These are phyloP conservation scores for Claviceps quebecensis DNA, from an alignment of 2,329 filamentous ascomycete species.

Conservation along the genomic window DNA sequence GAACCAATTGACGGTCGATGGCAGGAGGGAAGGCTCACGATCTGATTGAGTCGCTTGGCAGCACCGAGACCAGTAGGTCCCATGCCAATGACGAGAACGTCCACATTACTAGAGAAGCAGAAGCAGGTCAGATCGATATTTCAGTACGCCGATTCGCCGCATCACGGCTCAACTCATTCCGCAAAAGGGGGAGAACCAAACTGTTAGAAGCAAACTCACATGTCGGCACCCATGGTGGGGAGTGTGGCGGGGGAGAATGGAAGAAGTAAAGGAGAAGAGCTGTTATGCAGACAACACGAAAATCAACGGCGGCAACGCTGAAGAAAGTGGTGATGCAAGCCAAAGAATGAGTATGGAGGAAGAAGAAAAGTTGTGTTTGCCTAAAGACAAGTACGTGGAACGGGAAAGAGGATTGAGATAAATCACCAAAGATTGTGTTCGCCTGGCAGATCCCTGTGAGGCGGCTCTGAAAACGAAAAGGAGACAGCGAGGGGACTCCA, in stretches of 20 bases:
- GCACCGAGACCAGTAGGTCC: conserved; percentile 95
- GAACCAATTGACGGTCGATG: conserved; percentile 13
- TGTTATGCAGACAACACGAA: neutral
- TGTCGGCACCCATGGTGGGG: conserved; percentile 26
- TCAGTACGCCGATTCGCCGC: conserved; percentile 4
- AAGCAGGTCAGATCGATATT: conserved; percentile 5
- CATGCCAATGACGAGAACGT: conserved; percentile 95
- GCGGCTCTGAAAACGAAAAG: conserved; percentile 10
- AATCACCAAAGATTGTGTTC: conserved; percentile 1
- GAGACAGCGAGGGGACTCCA: conserved; percentile 15
- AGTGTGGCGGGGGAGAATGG: conserved; percentile 7
- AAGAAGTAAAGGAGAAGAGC: neutral
- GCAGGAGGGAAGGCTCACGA: conserved; percentile 44
- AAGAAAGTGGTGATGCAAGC: conserved; percentile 7
- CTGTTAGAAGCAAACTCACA: conserved; percentile 16
- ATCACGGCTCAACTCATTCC: neutral
- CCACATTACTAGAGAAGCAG: conserved; percentile 56
- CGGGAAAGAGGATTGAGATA: conserved; percentile 14
- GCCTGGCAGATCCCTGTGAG: conserved; percentile 1
- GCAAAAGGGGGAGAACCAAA: neutral
- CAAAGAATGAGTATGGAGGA: neutral
- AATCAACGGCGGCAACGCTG: conserved; percentile 6
- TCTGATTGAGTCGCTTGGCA: conserved; percentile 92
- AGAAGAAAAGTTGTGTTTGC: conserved; percentile 2
- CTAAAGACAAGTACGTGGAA: conserved; percentile 10